phyloP scores from a whole-genome alignment of 441 rosid genomes.

The Hura crepitans region DNA sequence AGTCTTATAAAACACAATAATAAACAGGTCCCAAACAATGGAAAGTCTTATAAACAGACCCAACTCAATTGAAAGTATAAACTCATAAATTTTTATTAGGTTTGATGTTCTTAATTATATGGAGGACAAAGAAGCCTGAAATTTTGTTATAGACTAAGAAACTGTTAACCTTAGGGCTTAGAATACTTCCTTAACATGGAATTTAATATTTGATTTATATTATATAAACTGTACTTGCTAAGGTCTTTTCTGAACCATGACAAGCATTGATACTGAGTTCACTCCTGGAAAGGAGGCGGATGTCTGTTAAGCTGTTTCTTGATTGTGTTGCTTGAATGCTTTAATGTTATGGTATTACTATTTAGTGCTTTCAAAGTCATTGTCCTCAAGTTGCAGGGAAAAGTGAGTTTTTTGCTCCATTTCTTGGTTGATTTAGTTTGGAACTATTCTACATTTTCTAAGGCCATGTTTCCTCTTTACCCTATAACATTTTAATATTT shows the following conservation, averaged over 20 bases:
- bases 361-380: not conserved
- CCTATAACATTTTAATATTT: not conserved
- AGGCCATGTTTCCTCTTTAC: not conserved
- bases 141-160: not conserved
- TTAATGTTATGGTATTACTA: not conserved
- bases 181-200: not conserved
- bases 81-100: not conserved
- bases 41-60: too few relatives aligned
- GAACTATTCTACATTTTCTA: not conserved
- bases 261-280: not conserved
- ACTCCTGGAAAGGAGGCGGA: not conserved
- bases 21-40: not conserved
- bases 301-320: not conserved
- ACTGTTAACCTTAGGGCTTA: not conserved
- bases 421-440: not conserved
- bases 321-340: not conserved
- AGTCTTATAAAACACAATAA: not conserved
- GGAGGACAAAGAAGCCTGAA: not conserved
- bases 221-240: not conserved
- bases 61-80: not conserved
- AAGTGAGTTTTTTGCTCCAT: not conserved
- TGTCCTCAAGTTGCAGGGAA: not conserved
- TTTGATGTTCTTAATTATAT: not conserved
- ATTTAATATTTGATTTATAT: not conserved
- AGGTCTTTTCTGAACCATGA: not conserved